A percentile compares a stretch with the other conserved stretches of the same genome.
Evolutionary conservation across 371 early-diverging fungal genomes (phyloP).

Genomic region (Mortierella sp.): DNA sequence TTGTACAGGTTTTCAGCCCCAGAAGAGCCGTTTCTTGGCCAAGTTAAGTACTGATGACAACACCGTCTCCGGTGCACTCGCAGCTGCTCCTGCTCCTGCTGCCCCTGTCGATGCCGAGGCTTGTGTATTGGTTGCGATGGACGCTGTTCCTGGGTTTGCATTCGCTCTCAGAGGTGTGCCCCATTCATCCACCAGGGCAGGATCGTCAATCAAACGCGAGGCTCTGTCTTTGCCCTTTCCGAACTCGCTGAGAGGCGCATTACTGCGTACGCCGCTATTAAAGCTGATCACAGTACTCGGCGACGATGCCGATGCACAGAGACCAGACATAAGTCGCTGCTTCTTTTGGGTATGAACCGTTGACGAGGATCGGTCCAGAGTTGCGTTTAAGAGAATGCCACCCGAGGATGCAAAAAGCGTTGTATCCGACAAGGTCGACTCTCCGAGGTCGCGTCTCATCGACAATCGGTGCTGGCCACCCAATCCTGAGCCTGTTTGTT

Average conservation of each 20-base stretch:
- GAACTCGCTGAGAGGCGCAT: slow-evolving; percentile 15
- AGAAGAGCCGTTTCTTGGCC: slow-evolving; percentile 53
- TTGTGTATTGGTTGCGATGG: slow-evolving; percentile 1
- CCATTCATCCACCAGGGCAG: slow-evolving; percentile 23
- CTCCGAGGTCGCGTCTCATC: slow-evolving; percentile 13
- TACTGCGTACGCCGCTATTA: neutral
- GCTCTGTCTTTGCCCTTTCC: slow-evolving; percentile 28
- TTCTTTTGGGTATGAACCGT: slow-evolving; percentile 34
- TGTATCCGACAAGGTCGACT: slow-evolving; percentile 17
- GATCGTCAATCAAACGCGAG: slow-evolving; percentile 37
- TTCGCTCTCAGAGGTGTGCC: slow-evolving; percentile 13
- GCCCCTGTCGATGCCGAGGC: neutral
- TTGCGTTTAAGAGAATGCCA: slow-evolving; percentile 21
- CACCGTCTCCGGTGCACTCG: slow-evolving; percentile 23
- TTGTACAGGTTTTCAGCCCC: slow-evolving; percentile 20
- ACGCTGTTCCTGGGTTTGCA: no score
- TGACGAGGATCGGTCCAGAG: neutral
- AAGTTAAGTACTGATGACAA: slow-evolving; percentile 20
- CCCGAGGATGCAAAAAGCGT: slow-evolving; percentile 31
- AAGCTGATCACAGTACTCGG: neutral
- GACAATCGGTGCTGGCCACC: slow-evolving; percentile 18
- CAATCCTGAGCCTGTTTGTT: slow-evolving; percentile 2
- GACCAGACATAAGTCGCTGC: slow-evolving; percentile 29
- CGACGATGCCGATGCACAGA: slow-evolving; percentile 4
- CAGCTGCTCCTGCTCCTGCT: neutral